Conservation (phyloP, 768 basidiomycete genomes). For the Mycena filopes region DNA sequence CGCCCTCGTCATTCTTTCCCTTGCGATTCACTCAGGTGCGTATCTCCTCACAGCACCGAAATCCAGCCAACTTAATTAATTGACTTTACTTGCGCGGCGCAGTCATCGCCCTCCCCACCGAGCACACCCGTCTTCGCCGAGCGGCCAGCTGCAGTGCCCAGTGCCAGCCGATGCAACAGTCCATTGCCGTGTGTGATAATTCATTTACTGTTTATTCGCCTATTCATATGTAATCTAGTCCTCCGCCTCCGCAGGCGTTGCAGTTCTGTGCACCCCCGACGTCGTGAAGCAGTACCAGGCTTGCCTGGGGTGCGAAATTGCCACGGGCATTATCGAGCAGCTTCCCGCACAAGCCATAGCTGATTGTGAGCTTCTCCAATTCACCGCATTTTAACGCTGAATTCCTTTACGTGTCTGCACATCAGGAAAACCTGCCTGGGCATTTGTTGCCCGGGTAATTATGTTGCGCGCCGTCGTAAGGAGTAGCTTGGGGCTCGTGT, state of each 20-base stretch:
- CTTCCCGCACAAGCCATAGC: background rate
- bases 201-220: background rate
- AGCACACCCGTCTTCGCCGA: background rate
- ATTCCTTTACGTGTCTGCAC: too few relatives aligned
- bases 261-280: background rate
- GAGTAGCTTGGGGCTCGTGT: too few relatives aligned
- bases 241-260: background rate
- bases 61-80: too few relatives aligned
- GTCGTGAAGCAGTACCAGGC: slow-evolving; percentile 5
- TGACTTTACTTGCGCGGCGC: too few relatives aligned
- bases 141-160: background rate
- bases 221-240: background rate
- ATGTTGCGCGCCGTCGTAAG: too few relatives aligned
- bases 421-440: too few relatives aligned
- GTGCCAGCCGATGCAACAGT: slow-evolving; percentile 10
- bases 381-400: too few relatives aligned
- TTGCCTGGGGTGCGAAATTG: slow-evolving; percentile 5
- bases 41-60: too few relatives aligned
- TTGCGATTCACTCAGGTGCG: too few relatives aligned
- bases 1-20: too few relatives aligned
- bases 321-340: background rate
- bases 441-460: too few relatives aligned
- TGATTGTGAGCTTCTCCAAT: slow-evolving; percentile 1
- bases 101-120: too few relatives aligned
- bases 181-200: background rate